These are phyloP conservation scores for Udeniomyces megalosporus DNA, from an alignment of 768 basidiomycete species.

Conservation along the genomic window DNA sequence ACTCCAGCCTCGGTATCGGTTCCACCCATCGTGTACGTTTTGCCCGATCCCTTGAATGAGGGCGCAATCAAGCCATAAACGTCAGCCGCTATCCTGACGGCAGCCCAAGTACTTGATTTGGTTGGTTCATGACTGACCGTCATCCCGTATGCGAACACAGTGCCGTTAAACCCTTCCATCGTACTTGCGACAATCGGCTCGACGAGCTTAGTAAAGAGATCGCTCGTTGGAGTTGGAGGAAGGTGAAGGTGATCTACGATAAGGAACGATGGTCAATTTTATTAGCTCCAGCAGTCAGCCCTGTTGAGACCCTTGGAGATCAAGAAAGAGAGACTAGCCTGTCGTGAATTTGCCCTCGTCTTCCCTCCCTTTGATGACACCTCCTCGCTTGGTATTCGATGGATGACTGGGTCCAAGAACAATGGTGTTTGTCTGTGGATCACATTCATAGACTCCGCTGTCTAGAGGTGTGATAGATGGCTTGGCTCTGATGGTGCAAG, in stretches of 20 bases:
- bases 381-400: slow-evolving; percentile 12
- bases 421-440: not conserved
- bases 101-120: too few species aligned
- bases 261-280: too few species aligned
- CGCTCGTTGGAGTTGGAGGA: slow-evolving; percentile 5
- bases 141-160: slow-evolving; percentile 15
- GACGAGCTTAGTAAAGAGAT: slow-evolving; percentile 7
- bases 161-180: slow-evolving; percentile 13
- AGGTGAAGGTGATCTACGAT: slow-evolving; percentile 14
- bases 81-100: too few species aligned
- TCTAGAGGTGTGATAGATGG: not conserved
- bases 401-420: not conserved
- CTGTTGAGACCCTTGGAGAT: too few species aligned
- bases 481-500: not conserved
- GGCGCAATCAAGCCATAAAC: not conserved
- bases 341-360: slow-evolving; percentile 4
- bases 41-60: slow-evolving; percentile 9
- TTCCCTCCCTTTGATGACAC: slow-evolving; percentile 11
- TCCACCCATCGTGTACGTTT: slow-evolving; percentile 14
- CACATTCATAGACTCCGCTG: slow-evolving; percentile 8
- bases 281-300: too few species aligned
- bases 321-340: not conserved
- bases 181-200: slow-evolving; percentile 1
- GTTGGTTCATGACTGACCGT: too few species aligned
- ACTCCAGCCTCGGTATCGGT: slow-evolving; percentile 15